phyloP scores from a whole-genome alignment of 371 early-diverging fungal species.

The Caulochytrium protostelioides region DNA sequence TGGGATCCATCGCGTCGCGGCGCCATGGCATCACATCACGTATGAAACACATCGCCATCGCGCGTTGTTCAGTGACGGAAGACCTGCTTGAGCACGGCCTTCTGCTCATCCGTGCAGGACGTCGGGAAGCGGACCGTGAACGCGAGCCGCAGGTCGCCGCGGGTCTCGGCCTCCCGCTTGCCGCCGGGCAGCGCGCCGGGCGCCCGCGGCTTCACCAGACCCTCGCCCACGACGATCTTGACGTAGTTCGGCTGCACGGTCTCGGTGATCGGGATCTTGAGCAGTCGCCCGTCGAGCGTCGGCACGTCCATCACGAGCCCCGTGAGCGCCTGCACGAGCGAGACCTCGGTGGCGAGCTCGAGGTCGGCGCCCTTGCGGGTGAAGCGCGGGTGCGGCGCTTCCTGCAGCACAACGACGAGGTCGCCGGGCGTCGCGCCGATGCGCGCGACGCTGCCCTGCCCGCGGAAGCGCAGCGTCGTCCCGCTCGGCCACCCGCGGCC shows the following conservation, averaged over 20 bases:
- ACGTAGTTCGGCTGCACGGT: slow-evolving; percentile 18
- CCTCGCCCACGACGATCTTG: slow-evolving; percentile 19
- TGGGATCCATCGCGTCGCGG: too few relatives aligned
- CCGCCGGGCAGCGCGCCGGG: too few relatives aligned
- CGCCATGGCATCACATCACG: too few relatives aligned
- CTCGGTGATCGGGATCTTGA: slow-evolving; percentile 24
- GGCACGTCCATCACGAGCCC: slow-evolving; percentile 15
- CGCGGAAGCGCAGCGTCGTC: too few relatives aligned
- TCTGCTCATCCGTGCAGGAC: slow-evolving; percentile 19
- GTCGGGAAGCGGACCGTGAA: slow-evolving; percentile 22
- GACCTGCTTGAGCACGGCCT: slow-evolving; percentile 11
- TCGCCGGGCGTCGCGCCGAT: too few relatives aligned
- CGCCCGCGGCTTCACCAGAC: slow-evolving; percentile 20
- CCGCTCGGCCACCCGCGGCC: too few relatives aligned
- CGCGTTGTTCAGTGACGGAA: slow-evolving; percentile 1
- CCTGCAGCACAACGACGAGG: slow-evolving; percentile 23
- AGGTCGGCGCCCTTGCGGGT: slow-evolving; percentile 24
- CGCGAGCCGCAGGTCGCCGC: slow-evolving; percentile 18
- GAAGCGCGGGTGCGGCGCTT: slow-evolving; percentile 19
- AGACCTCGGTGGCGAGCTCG: slow-evolving; percentile 9
- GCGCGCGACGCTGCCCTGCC: too few relatives aligned
- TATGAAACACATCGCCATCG: not conserved
- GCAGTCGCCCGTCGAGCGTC: slow-evolving; percentile 21
- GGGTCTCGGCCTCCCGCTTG: too few relatives aligned
- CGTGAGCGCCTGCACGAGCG: slow-evolving; percentile 21